phyloP scores from a whole-genome alignment of 2,329 filamentous ascomycete genomes.

The Trichophyton simii region DNA sequence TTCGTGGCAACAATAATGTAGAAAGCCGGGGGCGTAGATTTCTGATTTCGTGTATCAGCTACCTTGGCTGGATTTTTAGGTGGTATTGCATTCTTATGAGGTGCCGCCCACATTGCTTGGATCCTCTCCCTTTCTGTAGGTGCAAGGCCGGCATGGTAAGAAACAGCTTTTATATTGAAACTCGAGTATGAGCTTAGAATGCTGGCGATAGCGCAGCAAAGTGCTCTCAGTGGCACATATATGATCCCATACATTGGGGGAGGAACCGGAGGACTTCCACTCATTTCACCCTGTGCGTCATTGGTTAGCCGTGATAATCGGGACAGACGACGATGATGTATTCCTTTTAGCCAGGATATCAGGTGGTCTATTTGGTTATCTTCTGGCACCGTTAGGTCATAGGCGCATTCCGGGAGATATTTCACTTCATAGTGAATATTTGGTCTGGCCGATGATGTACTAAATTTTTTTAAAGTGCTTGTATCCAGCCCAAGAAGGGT shows the following conservation, averaged over 20 bases:
- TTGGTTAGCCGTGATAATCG: slow-evolving; percentile 56
- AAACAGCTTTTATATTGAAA: slow-evolving; percentile 29
- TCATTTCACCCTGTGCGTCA: slow-evolving; percentile 11
- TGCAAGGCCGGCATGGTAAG: slow-evolving; percentile 51
- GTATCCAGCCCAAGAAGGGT: slow-evolving; percentile 56
- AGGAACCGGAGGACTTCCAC: slow-evolving; percentile 12
- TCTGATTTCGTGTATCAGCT: slow-evolving; percentile 5
- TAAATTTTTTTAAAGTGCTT: slow-evolving; percentile 56
- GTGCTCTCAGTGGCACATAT: slow-evolving; percentile 33
- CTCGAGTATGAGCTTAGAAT: slow-evolving; percentile 19
- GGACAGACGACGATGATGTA: slow-evolving; percentile 56
- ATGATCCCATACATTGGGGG: slow-evolving; percentile 36
- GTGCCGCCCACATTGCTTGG: slow-evolving; percentile 28
- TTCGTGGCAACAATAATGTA: slow-evolving; percentile 92
- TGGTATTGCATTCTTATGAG: slow-evolving; percentile 6
- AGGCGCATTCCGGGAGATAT: slow-evolving; percentile 34
- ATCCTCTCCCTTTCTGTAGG: slow-evolving; percentile 55
- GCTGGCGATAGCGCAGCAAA: slow-evolving; percentile 30
- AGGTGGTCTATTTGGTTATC: slow-evolving; percentile 64
- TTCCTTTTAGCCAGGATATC: slow-evolving; percentile 59
- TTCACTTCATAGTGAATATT: slow-evolving; percentile 88
- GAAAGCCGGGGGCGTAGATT: slow-evolving; percentile 46
- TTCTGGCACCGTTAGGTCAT: slow-evolving; percentile 19
- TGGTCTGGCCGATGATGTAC: slow-evolving; percentile 68
- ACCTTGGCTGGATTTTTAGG: neutral